Evolutionary conservation across 805 yeast genomes (phyloP), one percentile per base, ranked within the genome.

Genomic region (Lipomyces chichibuensis): DNA sequence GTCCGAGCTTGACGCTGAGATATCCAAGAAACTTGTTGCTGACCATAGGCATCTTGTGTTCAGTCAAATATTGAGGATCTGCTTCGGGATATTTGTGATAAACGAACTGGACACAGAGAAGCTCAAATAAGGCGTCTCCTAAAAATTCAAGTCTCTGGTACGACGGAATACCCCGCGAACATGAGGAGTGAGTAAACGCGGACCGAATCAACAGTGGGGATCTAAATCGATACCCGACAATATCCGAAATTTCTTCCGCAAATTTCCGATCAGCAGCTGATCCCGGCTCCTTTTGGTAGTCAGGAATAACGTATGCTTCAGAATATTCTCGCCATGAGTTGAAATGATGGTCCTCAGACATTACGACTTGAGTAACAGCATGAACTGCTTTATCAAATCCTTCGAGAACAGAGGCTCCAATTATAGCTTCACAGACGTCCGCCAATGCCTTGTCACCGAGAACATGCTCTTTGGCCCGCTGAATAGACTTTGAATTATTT

Each of bases 91-190:
- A 63, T 33, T 37, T 57, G 17, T 63, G 8, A 54, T 46, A 57
- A 5, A 63, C 32, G 8, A 57, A 63, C 20, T 23, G 62, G 13
- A 63, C 62, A 23, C 59, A 52, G 23, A 57, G 51, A 33, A 33
- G 32, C 3, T 63, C 65, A 25, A 63, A 43, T 17, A 63, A 46
- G 13, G 65, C 65, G 29, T 63, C 62, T 3, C 65, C 65, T 11
- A 63, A 27, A 32, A 63, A 63, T 52, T 63, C 65, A 39, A 63
- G 56, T 32, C 60, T 59, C 54, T 63, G 60, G 37, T 63, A 63
- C 8, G 51, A 32, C 11, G 61, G 61, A 32, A 58, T 35, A 3
- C 56, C 46, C 46, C 33, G 4, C n/a, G 46, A 20, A 39, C 52
- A 46, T 2, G 62, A 46, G n/a, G 65, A 33, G 17, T 63, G 65